Percentiles rank a stretch among this genome's conserved stretches.
Conservation (phyloP, 1,284 basidiomycete species). For the Salmacisia buchloeana region DNA sequence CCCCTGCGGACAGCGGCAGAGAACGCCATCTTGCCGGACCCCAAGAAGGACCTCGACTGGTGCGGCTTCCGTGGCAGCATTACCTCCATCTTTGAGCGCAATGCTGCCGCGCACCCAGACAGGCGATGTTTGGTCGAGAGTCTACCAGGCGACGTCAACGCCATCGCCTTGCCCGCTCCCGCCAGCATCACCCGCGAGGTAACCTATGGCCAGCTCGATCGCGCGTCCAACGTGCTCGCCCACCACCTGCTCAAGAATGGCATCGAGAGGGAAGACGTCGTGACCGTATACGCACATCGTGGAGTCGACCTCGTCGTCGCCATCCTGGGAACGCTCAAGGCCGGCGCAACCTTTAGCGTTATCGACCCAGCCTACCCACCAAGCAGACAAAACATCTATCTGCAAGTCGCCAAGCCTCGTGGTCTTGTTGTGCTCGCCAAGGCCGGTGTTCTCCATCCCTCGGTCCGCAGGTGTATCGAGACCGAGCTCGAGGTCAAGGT, state of each 20-base stretch:
- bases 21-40: conserved; percentile 71
- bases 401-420: conserved; percentile 88
- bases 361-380: conserved; percentile 98
- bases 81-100: conserved; percentile 62
- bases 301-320: conserved; percentile 95
- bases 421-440: conserved; percentile 86
- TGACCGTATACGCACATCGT: conserved; percentile 97
- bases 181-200: conserved; percentile 61
- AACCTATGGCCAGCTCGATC: conserved; percentile 75
- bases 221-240: conserved; percentile 81
- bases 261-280: conserved; percentile 86
- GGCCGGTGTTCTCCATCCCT: conserved; percentile 73
- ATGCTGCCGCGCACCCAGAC: conserved; percentile 41
- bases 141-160: conserved; percentile 63
- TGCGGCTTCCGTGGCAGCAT: conserved; percentile 92
- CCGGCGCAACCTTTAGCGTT: conserved; percentile 94
- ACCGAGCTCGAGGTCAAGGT: conserved; percentile 77
- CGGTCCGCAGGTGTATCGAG: conserved; percentile 78
- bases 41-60: conserved; percentile 85
- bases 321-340: conserved; percentile 93
- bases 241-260: conserved; percentile 83
- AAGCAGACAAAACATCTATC: conserved; percentile 88
- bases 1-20: conserved; percentile 59
- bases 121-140: conserved; percentile 54
- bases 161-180: conserved; percentile 62